Conservation (phyloP, 2,329 filamentous ascomycete genomes). For the Hymenoscyphus infarciens region DNA sequence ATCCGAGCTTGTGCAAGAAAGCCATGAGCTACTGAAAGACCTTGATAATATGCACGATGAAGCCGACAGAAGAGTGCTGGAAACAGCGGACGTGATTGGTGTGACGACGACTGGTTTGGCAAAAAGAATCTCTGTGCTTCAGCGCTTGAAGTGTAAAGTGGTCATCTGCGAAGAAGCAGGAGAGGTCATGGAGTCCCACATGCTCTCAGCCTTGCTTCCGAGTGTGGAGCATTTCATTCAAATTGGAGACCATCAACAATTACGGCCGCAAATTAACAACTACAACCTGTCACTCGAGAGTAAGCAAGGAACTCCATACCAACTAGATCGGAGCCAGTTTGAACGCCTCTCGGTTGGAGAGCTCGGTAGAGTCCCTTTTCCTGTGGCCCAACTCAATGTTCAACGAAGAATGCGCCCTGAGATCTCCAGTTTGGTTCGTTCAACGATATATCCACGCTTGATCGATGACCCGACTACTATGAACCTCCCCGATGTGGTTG, state of each 20-base stretch:
- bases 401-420: constrained; percentile 32
- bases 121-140: constrained; percentile 37
- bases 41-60: constrained; percentile 18
- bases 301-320: constrained; percentile 20
- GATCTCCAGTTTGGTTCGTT: constrained; percentile 29
- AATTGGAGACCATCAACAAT: constrained; percentile 44
- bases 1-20: constrained; percentile 13
- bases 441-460: constrained; percentile 27
- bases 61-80: constrained; percentile 18
- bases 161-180: constrained; percentile 43
- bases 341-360: constrained; percentile 27
- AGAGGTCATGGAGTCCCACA: constrained; percentile 42
- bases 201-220: constrained; percentile 38
- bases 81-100: constrained; percentile 44
- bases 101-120: constrained; percentile 52
- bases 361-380: constrained; percentile 19
- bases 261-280: constrained; percentile 37
- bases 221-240: constrained; percentile 41
- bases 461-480: constrained; percentile 24
- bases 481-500: constrained; percentile 26
- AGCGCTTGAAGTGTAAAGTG: constrained; percentile 21
- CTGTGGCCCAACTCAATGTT: constrained; percentile 28
- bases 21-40: background rate
- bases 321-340: constrained; percentile 32
- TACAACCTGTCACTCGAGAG: constrained; percentile 33